Evolutionary conservation across 2,329 filamentous ascomycete species (phyloP).

Genomic region (Fusarium multiceps): DNA sequence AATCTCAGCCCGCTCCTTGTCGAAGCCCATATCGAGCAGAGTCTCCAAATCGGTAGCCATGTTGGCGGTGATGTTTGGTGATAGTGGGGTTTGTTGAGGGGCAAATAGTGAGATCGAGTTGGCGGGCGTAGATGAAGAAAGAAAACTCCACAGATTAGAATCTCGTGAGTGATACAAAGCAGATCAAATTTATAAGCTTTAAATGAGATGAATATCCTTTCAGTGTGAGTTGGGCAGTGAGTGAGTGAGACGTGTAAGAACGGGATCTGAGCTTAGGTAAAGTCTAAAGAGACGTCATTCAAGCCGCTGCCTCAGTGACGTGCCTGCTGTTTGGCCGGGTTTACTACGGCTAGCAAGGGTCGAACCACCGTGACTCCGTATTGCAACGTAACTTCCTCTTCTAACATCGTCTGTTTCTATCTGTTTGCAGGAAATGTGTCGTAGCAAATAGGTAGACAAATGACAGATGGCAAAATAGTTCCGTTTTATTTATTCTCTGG

Average conservation of each 20-base stretch:
- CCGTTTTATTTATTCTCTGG: not conserved
- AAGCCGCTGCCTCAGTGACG: conserved; percentile 43
- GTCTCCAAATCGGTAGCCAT: conserved; percentile 69
- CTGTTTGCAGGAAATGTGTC: not conserved
- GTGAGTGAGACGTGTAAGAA: not conserved
- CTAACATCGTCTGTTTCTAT: not conserved
- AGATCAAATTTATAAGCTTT: not conserved
- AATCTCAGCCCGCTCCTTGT: conserved; percentile 81
- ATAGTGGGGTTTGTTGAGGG: conserved; percentile 41
- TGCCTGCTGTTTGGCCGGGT: conserved; percentile 27
- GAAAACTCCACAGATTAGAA: not conserved
- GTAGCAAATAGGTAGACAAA: not conserved
- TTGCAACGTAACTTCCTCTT: not conserved
- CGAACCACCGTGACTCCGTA: too few species aligned
- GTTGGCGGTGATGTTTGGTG: conserved; percentile 55
- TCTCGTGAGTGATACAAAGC: not conserved
- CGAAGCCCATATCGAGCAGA: conserved; percentile 81
- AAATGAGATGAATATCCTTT: not conserved
- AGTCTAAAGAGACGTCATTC: conserved; percentile 44
- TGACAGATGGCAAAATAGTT: not conserved
- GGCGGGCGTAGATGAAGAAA: not conserved
- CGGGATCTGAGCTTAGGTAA: conserved; percentile 21
- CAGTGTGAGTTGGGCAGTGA: not conserved
- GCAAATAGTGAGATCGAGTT: conserved; percentile 1
- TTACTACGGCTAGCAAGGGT: conserved; percentile 41